A percentile compares a stretch with the other conserved stretches of the same genome.
These are phyloP conservation scores for Sarocladium kiliense DNA, from an alignment of 2,329 filamentous ascomycete species.

Conservation along the genomic window DNA sequence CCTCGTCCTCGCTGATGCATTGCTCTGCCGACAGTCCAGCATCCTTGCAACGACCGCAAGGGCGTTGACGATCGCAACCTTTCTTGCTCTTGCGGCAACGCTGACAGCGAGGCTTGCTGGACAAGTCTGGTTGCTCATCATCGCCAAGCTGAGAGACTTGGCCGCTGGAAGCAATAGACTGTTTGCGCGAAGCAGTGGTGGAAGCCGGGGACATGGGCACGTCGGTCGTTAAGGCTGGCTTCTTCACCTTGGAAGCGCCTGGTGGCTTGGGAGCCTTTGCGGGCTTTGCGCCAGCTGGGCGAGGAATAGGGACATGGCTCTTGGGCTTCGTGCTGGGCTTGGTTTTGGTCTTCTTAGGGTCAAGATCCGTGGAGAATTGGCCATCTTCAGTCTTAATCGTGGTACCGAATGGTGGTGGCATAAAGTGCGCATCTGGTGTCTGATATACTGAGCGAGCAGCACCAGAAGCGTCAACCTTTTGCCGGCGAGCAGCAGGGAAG, in stretches of 20 bases:
- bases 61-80: constrained; percentile 92
- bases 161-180: constrained; percentile 59
- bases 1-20: constrained; percentile 96
- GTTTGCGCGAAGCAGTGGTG: constrained; percentile 69
- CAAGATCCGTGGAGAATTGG: constrained; percentile 26
- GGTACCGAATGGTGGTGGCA: constrained; percentile 39
- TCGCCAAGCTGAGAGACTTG: constrained; percentile 56
- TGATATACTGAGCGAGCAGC: constrained; percentile 42
- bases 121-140: constrained; percentile 87
- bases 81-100: constrained; percentile 99
- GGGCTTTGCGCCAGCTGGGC: constrained; percentile 28
- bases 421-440: constrained; percentile 48
- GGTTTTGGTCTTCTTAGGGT: constrained; percentile 31
- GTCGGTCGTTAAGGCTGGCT: constrained; percentile 34
- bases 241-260: constrained; percentile 44
- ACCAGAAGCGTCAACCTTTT: constrained; percentile 45
- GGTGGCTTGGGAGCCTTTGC: constrained; percentile 36
- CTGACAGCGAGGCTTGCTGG: constrained; percentile 94
- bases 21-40: constrained; percentile 89
- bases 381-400: constrained; percentile 29
- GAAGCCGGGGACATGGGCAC: constrained; percentile 60
- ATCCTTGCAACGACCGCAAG: constrained; percentile 92
- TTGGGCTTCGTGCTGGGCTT: constrained; percentile 27
- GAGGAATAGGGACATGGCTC: constrained; percentile 9
- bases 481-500: constrained; percentile 52